Conservation (phyloP, 768 basidiomycete genomes). For the Xanthoconium purpureum region DNA sequence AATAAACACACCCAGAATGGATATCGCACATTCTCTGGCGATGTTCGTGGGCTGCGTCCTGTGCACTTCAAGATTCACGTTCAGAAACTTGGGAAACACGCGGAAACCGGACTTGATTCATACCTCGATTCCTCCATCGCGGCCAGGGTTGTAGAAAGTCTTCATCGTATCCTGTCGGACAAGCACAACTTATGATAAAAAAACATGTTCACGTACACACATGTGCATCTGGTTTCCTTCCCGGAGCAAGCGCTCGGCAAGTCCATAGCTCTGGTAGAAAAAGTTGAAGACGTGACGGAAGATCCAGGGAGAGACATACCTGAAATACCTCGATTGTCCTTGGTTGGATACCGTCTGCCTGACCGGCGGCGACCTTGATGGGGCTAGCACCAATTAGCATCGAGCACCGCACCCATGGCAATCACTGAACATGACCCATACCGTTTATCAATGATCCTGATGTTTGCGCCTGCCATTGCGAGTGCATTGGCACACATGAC, state of each 20-base stretch:
- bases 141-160: constrained; percentile 74
- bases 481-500: constrained; percentile 67
- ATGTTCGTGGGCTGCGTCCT: constrained; percentile 32
- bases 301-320: constrained; percentile 20
- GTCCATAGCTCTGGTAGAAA: constrained; percentile 43
- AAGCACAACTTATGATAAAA: background rate
- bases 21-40: no score
- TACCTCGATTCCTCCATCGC: constrained; percentile 62
- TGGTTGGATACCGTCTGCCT: constrained; percentile 56
- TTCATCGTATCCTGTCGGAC: constrained; percentile 22
- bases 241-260: constrained; percentile 49
- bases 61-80: constrained; percentile 44
- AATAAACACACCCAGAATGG: no score
- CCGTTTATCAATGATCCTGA: constrained; percentile 49
- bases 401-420: background rate
- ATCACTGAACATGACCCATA: constrained; percentile 10
- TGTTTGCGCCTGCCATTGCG: constrained; percentile 39
- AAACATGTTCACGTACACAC: constrained; percentile 45
- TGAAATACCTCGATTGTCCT: constrained; percentile 55
- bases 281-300: background rate
- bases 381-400: constrained; percentile 31
- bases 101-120: background rate
- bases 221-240: constrained; percentile 70
- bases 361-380: constrained; percentile 41
- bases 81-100: background rate